These are phyloP conservation scores for Phoma sp. DNA, from an alignment of 2,329 filamentous ascomycete genomes.

Conservation along the genomic window DNA sequence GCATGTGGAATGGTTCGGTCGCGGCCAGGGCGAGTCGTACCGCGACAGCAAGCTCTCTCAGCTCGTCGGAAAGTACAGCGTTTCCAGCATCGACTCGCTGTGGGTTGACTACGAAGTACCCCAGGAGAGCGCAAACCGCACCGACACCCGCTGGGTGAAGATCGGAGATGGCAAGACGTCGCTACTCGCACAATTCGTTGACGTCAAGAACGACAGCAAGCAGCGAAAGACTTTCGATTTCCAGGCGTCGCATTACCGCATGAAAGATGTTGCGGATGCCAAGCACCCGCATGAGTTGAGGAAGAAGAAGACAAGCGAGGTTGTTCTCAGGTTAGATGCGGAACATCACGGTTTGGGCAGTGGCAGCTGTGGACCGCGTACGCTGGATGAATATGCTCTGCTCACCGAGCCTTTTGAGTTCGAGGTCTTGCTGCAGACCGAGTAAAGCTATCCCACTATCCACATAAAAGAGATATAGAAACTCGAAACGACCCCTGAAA, in stretches of 20 bases:
- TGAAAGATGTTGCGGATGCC: constrained; percentile 61
- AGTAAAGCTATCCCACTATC: not conserved
- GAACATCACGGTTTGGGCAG: constrained; percentile 68
- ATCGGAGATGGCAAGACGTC: constrained; percentile 21
- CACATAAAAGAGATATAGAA: not conserved
- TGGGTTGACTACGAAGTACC: constrained; percentile 69
- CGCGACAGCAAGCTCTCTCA: constrained; percentile 68
- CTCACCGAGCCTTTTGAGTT: constrained; percentile 48
- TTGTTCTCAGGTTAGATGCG: constrained; percentile 65
- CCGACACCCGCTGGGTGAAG: constrained; percentile 64
- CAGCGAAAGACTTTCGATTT: constrained; percentile 52
- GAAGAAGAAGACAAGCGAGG: constrained; percentile 59
- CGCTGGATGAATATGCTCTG: constrained; percentile 49
- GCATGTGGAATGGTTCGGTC: constrained; percentile 65
- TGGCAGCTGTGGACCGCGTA: constrained; percentile 65
- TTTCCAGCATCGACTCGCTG: constrained; percentile 54
- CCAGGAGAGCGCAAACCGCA: constrained; percentile 70
- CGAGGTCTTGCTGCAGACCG: constrained; percentile 34
- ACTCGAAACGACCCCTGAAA: too few relatives aligned
- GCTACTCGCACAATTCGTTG: constrained; percentile 39
- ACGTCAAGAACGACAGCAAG: constrained; percentile 17
- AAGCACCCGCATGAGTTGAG: constrained; percentile 68
- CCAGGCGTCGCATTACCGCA: constrained; percentile 61
- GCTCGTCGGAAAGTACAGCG: constrained; percentile 57
- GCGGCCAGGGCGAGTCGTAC: constrained; percentile 70